Evolutionary conservation across 371 early-diverging fungal species (phyloP).

Genomic region (Rhizopus stolonifer): DNA sequence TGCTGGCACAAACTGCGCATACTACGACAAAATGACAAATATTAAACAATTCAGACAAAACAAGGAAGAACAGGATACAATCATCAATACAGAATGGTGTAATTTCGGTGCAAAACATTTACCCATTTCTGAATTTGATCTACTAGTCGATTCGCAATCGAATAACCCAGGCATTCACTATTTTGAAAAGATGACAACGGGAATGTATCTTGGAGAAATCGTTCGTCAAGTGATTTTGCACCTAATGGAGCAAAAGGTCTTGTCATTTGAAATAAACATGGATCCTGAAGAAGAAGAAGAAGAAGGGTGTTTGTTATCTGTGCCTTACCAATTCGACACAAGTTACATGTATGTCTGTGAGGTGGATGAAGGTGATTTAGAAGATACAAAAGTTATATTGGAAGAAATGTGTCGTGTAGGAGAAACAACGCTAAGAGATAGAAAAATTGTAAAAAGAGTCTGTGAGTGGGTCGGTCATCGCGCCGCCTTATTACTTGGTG

Average conservation of each 20-base stretch:
- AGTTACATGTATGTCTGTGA: slow-evolving; percentile 71
- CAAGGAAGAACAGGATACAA: slow-evolving; percentile 59
- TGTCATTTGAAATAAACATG: slow-evolving; percentile 56
- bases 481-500: slow-evolving; percentile 44
- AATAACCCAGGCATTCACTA: slow-evolving; percentile 74
- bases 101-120: slow-evolving; percentile 66
- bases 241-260: slow-evolving; percentile 64
- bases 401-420: slow-evolving; percentile 47
- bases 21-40: slow-evolving; percentile 52
- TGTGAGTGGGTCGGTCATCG: slow-evolving; percentile 45
- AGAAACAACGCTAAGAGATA: slow-evolving; percentile 37
- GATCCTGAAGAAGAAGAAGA: slow-evolving; percentile 20
- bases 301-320: slow-evolving; percentile 35
- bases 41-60: slow-evolving; percentile 33
- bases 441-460: slow-evolving; percentile 44
- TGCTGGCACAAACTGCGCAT: slow-evolving; percentile 95
- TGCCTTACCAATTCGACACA: slow-evolving; percentile 77
- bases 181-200: slow-evolving; percentile 92
- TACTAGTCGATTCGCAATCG: slow-evolving; percentile 70
- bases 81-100: slow-evolving; percentile 89
- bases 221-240: slow-evolving; percentile 76
- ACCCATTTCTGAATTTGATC: slow-evolving; percentile 82
- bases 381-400: slow-evolving; percentile 43
- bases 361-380: slow-evolving; percentile 37
- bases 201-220: slow-evolving; percentile 92